Percentiles rank a stretch among this genome's conserved stretches.
Conservation (phyloP, 371 early-diverging fungal genomes). For the Basidiobolus meristosporus region DNA sequence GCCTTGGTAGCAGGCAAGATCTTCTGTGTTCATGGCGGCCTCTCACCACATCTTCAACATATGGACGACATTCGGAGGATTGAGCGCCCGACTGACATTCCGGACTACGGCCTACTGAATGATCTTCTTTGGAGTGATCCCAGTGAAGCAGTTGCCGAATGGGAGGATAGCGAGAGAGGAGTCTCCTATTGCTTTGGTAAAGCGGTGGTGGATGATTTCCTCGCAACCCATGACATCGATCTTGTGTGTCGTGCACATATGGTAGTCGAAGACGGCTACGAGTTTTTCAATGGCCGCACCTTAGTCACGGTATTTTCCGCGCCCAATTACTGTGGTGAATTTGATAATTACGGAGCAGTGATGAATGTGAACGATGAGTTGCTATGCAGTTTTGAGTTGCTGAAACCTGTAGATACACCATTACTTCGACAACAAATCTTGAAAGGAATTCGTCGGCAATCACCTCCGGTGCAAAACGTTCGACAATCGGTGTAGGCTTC, state of each 20-base stretch:
- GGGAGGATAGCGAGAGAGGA: conserved; percentile 98
- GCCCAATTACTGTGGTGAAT: conserved; percentile 98
- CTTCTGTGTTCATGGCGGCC: conserved; percentile 96
- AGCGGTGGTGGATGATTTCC: conserved; percentile 71
- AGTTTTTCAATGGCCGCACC: conserved; percentile 88
- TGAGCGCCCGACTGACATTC: conserved; percentile 88
- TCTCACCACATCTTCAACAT: conserved; percentile 69
- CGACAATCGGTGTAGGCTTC: no score
- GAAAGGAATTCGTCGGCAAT: no score
- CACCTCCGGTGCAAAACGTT: no score
- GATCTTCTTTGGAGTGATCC: conserved; percentile 89
- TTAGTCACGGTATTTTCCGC: conserved; percentile 94
- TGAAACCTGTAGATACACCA: conserved; percentile 54
- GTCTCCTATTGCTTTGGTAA: conserved; percentile 96
- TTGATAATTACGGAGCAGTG: conserved; percentile 90
- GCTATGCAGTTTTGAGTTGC: conserved; percentile 44
- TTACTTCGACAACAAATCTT: no score
- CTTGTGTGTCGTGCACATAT: conserved; percentile 93
- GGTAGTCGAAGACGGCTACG: conserved; percentile 98
- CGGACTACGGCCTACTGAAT: conserved; percentile 81
- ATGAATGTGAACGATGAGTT: conserved; percentile 91
- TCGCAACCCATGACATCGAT: conserved; percentile 80
- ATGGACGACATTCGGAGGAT: conserved; percentile 95
- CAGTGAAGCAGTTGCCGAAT: conserved; percentile 51
- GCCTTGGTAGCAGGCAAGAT: conserved; percentile 94